phyloP scores from a whole-genome alignment of 495 filamentous ascomycete species.

The Xylaria castorea region DNA sequence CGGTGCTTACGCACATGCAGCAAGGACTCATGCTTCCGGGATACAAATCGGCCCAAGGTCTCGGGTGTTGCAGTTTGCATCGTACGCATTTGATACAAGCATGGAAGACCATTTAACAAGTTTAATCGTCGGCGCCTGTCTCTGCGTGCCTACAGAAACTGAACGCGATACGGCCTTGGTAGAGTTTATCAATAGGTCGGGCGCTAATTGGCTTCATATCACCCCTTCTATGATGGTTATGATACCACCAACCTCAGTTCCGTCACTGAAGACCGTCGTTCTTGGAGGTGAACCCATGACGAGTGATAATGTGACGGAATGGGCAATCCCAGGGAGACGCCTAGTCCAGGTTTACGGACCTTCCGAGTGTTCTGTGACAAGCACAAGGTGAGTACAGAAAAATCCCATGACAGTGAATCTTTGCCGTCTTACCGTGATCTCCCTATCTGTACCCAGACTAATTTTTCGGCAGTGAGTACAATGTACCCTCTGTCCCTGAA shows the following conservation, averaged over 20 bases:
- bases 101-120: constrained; percentile 61
- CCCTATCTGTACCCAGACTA: background rate
- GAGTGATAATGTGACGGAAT: constrained; percentile 57
- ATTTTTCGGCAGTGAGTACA: background rate
- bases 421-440: background rate
- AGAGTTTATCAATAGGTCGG: constrained; percentile 6
- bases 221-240: constrained; percentile 21
- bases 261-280: constrained; percentile 54
- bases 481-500: background rate
- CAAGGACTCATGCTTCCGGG: constrained; percentile 35
- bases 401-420: background rate
- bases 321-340: constrained; percentile 48
- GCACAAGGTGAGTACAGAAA: constrained; percentile 7
- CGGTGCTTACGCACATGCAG: background rate
- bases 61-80: constrained; percentile 61
- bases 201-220: constrained; percentile 16
- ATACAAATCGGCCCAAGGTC: constrained; percentile 49
- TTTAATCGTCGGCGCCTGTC: constrained; percentile 60
- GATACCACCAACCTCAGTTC: constrained; percentile 47
- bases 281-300: constrained; percentile 63
- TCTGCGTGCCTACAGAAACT: constrained; percentile 61
- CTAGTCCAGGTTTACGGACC: constrained; percentile 59
- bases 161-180: constrained; percentile 14
- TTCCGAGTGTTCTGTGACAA: constrained; percentile 33
- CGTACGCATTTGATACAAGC: constrained; percentile 63